A percentile compares a stretch with the other conserved stretches of the same genome.
These are phyloP conservation scores for Cornus controversa DNA, from an alignment of 148 eudicot genomes.

Conservation along the genomic window DNA sequence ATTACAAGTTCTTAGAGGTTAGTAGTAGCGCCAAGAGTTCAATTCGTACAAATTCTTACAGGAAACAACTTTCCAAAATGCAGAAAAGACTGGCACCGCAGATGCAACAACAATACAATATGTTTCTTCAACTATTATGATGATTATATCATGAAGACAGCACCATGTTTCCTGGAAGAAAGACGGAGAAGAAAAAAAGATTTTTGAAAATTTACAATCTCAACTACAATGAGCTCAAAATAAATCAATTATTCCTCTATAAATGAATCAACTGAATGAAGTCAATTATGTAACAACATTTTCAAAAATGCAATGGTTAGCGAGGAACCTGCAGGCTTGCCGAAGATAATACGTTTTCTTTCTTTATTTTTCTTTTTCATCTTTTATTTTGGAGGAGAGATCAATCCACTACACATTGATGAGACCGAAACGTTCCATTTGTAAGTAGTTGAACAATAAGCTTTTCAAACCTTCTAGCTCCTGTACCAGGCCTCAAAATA, in stretches of 20 bases:
- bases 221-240: background rate
- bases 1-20: no score
- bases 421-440: constrained; percentile 42
- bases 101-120: no score
- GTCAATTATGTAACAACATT: background rate
- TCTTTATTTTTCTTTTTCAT: background rate
- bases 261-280: background rate
- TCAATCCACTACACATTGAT: constrained; percentile 58
- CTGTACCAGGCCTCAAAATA: constrained; percentile 78
- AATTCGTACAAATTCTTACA: no score
- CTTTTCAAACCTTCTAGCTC: constrained; percentile 70
- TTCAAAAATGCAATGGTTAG: background rate
- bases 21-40: no score
- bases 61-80: background rate
- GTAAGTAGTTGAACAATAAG: constrained; percentile 46
- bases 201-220: background rate
- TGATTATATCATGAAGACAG: no score
- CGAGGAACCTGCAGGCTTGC: background rate
- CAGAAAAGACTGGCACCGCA: background rate
- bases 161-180: background rate
- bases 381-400: constrained; percentile 21
- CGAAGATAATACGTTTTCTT: background rate
- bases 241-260: background rate
- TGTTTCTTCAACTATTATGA: no score
- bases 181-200: background rate